Evolutionary conservation across 2,329 filamentous ascomycete genomes (phyloP).

Genomic region (Colletotrichum trifolii): DNA sequence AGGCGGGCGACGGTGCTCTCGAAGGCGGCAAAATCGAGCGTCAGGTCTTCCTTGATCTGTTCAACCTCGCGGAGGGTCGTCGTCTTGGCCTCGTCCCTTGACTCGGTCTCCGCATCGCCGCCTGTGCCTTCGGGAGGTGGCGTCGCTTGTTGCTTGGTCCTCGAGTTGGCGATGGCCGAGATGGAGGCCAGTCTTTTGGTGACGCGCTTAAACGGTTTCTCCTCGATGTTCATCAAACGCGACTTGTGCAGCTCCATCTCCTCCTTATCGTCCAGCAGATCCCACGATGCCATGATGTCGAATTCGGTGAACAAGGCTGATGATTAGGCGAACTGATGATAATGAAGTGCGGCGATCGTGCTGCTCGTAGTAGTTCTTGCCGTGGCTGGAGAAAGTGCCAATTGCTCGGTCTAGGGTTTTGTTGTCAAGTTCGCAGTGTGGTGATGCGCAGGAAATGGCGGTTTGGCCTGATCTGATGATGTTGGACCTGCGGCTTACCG

Average conservation of each 20-base stretch:
- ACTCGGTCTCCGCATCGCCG: constrained; percentile 41
- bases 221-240: constrained; percentile 89
- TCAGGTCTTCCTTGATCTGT: constrained; percentile 84
- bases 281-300: constrained; percentile 64
- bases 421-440: too few species aligned
- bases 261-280: constrained; percentile 78
- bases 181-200: constrained; percentile 81
- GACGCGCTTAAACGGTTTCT: constrained; percentile 90
- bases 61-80: constrained; percentile 65
- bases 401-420: too few species aligned
- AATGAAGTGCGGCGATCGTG: too few species aligned
- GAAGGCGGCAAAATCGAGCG: constrained; percentile 89
- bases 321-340: too few species aligned
- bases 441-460: too few species aligned
- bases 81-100: constrained; percentile 41
- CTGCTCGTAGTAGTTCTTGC: too few species aligned
- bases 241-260: constrained; percentile 88
- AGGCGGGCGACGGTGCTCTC: constrained; percentile 88
- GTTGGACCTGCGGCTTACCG: too few species aligned
- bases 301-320: too few species aligned
- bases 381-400: too few species aligned
- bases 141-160: constrained; percentile 67
- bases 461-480: too few species aligned
- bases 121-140: constrained; percentile 69
- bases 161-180: constrained; percentile 68